Percentiles rank a stretch among this genome's conserved stretches.
Conservation (phyloP, 257 asterid genomes). For the Lycium barbarum region DNA sequence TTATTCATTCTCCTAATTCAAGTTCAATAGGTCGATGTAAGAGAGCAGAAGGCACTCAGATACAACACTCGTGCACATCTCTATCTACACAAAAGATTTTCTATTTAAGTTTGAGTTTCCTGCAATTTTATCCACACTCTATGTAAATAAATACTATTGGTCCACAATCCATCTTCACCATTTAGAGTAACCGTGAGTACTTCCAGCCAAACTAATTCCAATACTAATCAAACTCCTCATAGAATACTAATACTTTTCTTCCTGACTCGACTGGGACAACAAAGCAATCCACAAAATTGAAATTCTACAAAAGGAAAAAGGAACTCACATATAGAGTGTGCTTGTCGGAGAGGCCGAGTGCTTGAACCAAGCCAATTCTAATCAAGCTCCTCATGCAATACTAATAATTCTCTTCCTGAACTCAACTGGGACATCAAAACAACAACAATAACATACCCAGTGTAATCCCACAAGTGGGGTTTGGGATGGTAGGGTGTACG, state of each 20-base stretch:
- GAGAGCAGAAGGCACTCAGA: neutral
- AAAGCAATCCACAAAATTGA: neutral
- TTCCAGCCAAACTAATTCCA: slow-evolving; percentile 1
- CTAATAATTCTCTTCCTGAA: neutral
- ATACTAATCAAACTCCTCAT: neutral
- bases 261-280: too few relatives aligned
- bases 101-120: neutral
- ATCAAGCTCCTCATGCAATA: too few relatives aligned
- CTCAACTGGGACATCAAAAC: neutral
- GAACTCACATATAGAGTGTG: slow-evolving; percentile 69
- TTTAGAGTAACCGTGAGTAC: neutral
- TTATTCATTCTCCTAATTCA: neutral
- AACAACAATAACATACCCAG: neutral
- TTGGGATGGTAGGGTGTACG: too few relatives aligned
- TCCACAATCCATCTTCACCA: neutral
- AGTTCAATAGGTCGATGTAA: neutral
- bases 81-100: neutral
- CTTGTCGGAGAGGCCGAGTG: slow-evolving; percentile 80
- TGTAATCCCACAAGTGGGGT: too few relatives aligned
- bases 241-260: neutral
- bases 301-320: neutral
- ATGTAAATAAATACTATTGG: neutral
- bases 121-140: neutral
- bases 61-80: neutral
- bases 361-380: slow-evolving; percentile 81